phyloP scores from a whole-genome alignment of 495 filamentous ascomycete genomes.

The Lindgomyces ingoldianus region DNA sequence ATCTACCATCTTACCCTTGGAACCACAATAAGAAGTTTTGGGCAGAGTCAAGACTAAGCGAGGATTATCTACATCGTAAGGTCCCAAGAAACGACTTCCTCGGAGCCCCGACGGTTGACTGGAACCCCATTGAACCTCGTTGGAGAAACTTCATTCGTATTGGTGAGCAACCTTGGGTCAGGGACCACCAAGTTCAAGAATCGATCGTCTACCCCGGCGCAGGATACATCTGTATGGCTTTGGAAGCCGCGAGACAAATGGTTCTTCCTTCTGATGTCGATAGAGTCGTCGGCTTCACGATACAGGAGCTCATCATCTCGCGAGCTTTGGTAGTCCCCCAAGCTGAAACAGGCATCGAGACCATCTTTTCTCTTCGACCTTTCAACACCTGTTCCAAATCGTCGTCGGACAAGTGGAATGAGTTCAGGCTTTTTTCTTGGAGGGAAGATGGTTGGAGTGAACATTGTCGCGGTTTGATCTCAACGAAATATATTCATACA shows the following conservation, averaged over 20 bases:
- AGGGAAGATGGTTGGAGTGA: too few species aligned
- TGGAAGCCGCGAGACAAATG: not conserved
- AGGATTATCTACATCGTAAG: not conserved
- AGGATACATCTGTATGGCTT: not conserved
- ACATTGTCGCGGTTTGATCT: too few species aligned
- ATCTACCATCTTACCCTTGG: constrained; percentile 14
- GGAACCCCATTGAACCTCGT: not conserved
- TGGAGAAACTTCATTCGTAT: not conserved
- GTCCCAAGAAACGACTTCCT: not conserved
- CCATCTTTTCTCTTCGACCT: too few species aligned
- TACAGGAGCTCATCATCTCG: not conserved
- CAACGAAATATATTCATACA: too few species aligned
- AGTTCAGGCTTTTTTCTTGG: too few species aligned
- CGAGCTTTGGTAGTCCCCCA: too few species aligned
- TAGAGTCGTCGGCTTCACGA: not conserved
- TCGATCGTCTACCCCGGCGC: not conserved
- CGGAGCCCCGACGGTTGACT: not conserved
- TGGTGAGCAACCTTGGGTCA: not conserved
- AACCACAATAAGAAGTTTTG: constrained; percentile 4
- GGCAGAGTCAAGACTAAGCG: not conserved
- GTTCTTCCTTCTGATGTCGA: not conserved
- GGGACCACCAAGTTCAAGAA: not conserved
- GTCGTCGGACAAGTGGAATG: too few species aligned
- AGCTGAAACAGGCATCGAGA: too few species aligned
- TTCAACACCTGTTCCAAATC: too few species aligned